These are phyloP conservation scores for Backusella parvicylindrica DNA, from an alignment of 192 early-diverging fungal genomes.

Conservation along the genomic window DNA sequence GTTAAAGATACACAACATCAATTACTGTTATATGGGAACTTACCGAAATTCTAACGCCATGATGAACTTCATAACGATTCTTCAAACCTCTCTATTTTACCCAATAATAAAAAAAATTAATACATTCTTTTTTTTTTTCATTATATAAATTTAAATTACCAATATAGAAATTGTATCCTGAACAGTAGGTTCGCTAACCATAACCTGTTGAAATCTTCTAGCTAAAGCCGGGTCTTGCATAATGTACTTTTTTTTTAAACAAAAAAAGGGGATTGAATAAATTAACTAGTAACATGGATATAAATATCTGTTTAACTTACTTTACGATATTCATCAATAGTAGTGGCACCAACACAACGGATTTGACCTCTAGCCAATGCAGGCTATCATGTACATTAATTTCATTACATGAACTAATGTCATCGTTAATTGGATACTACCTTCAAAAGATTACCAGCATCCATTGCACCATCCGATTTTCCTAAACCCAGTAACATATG, in stretches of 20 bases:
- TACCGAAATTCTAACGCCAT: slow-evolving; percentile 71
- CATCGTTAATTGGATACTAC: not conserved
- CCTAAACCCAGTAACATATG: slow-evolving; percentile 75
- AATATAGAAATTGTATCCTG: slow-evolving; percentile 76
- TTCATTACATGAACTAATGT: not conserved
- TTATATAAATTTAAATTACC: not conserved
- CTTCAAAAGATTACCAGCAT: slow-evolving; percentile 78
- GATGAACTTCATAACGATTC: slow-evolving; percentile 77
- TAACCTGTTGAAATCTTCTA: slow-evolving; percentile 71
- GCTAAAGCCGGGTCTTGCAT: slow-evolving; percentile 77
- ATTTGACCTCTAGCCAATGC: slow-evolving; percentile 70
- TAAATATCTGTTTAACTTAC: not conserved
- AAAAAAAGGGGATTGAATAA: too few relatives aligned
- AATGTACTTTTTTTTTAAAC: slow-evolving; percentile 33
- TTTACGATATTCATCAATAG: slow-evolving; percentile 76
- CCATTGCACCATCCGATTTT: slow-evolving; percentile 74
- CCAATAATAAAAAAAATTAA: not conserved
- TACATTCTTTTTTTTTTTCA: not conserved
- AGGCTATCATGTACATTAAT: slow-evolving; percentile 37
- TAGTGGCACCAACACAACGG: slow-evolving; percentile 76
- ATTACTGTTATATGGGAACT: not conserved
- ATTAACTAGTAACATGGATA: not conserved
- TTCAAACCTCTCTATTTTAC: slow-evolving; percentile 57
- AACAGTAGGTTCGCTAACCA: slow-evolving; percentile 49
- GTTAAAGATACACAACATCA: not conserved